phyloP scores from a whole-genome alignment of 1,284 basidiomycete genomes.

The Fomitopsis pinicola region DNA sequence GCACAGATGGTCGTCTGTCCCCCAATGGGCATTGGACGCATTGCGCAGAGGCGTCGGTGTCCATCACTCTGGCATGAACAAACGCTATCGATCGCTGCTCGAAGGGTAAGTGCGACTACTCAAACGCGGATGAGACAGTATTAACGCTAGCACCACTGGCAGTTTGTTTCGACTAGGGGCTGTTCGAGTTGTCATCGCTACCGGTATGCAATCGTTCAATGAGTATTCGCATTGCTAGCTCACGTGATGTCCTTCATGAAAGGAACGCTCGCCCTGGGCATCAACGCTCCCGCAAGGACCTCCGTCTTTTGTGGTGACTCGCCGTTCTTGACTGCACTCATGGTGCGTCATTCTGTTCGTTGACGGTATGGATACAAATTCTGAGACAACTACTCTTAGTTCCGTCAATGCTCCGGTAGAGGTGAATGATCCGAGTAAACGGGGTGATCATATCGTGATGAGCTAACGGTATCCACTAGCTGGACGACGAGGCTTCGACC shows the following conservation, averaged over 20 bases:
- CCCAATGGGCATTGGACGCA: constrained; percentile 41
- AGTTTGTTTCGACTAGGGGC: constrained; percentile 60
- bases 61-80: constrained; percentile 69
- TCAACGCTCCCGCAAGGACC: constrained; percentile 68
- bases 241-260: neutral
- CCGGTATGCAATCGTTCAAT: constrained; percentile 32
- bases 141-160: neutral
- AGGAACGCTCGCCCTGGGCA: constrained; percentile 69
- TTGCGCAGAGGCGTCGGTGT: constrained; percentile 60
- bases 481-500: constrained; percentile 62
- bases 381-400: constrained; percentile 32
- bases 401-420: constrained; percentile 60
- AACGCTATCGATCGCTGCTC: constrained; percentile 51
- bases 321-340: constrained; percentile 58
- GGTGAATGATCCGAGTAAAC: constrained; percentile 9
- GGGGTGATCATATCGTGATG: neutral
- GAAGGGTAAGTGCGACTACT: constrained; percentile 43
- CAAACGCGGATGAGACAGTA: neutral
- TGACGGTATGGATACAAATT: too few species aligned
- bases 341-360: constrained; percentile 33
- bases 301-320: constrained; percentile 68
- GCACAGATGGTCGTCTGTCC: constrained; percentile 31
- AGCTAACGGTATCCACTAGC: neutral
- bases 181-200: constrained; percentile 61
- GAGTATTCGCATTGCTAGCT: neutral